Evolutionary conservation across 2,329 filamentous ascomycete species (phyloP).

Genomic region (Penicillium occitanis): DNA sequence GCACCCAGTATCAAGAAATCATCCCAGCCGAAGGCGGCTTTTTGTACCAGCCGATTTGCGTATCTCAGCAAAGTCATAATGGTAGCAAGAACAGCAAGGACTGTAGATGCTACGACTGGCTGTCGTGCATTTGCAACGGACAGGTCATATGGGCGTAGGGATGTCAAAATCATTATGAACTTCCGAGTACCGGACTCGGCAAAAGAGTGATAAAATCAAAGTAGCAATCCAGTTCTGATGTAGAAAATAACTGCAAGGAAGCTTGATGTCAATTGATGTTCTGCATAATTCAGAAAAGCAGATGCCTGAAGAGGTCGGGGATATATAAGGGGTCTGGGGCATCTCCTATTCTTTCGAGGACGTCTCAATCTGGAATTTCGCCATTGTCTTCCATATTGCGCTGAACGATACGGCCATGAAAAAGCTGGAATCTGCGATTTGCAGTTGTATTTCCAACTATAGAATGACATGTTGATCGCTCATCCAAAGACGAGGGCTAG

Average conservation of each 20-base stretch:
- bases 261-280: not conserved
- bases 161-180: not conserved
- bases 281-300: not conserved
- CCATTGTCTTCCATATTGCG: not conserved
- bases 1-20: not conserved
- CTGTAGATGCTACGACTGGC: not conserved
- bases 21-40: not conserved
- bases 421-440: not conserved
- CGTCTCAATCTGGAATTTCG: not conserved
- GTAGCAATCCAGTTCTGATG: not conserved
- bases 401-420: not conserved
- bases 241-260: not conserved
- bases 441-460: not conserved
- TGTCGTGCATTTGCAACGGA: not conserved
- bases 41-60: not conserved
- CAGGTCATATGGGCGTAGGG: not conserved
- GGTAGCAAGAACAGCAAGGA: not conserved
- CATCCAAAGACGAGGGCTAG: not conserved
- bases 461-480: not conserved
- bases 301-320: not conserved
- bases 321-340: not conserved
- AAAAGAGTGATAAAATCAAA: not conserved
- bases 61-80: not conserved
- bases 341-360: not conserved
- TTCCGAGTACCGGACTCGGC: not conserved